Evolutionary conservation across 805 yeast genomes (phyloP).

Genomic region (Candida taoyuanica): DNA sequence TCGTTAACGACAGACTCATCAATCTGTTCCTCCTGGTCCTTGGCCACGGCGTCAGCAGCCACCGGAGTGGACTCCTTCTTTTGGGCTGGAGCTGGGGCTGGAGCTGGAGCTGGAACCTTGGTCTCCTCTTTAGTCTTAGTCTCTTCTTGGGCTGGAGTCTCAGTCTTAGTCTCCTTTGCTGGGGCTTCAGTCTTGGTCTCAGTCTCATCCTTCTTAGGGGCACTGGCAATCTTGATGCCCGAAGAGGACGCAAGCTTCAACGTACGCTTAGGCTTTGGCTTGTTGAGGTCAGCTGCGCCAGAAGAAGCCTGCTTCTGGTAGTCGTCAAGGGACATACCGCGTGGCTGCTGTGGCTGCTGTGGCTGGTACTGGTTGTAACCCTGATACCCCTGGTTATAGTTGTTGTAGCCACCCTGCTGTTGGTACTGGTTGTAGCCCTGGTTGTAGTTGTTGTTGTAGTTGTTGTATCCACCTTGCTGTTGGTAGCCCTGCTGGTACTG

Average conservation of each 20-base stretch:
- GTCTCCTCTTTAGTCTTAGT: slow-evolving; percentile 13
- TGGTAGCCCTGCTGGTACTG: slow-evolving; percentile 18
- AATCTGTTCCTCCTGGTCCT: slow-evolving; percentile 73
- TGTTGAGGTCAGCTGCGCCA: slow-evolving; percentile 17
- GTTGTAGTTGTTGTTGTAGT: slow-evolving; percentile 7
- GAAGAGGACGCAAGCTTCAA: slow-evolving; percentile 63
- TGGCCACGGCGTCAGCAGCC: slow-evolving; percentile 43
- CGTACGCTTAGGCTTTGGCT: slow-evolving; percentile 46
- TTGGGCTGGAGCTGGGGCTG: slow-evolving; percentile 21
- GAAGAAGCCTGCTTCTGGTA: slow-evolving; percentile 56
- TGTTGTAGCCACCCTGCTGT: slow-evolving; percentile 17
- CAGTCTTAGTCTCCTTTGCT: slow-evolving; percentile 17
- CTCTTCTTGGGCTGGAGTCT: slow-evolving; percentile 5
- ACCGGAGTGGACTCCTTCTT: slow-evolving; percentile 19
- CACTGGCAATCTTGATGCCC: slow-evolving; percentile 57
- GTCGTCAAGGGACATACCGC: slow-evolving; percentile 76
- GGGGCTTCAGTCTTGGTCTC: too few relatives aligned
- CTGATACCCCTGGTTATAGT: slow-evolving; percentile 13
- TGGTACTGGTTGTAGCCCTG: slow-evolving; percentile 8
- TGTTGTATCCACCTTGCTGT: slow-evolving; percentile 15
- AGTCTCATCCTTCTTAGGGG: slow-evolving; percentile 36
- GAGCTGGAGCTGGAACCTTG: slow-evolving; percentile 19
- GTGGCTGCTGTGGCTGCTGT: slow-evolving; percentile 29
- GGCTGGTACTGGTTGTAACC: slow-evolving; percentile 19
- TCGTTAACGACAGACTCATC: slow-evolving; percentile 88